Evolutionary conservation across 306 rosid species (phyloP).

Genomic region (Vigna hirtella): DNA sequence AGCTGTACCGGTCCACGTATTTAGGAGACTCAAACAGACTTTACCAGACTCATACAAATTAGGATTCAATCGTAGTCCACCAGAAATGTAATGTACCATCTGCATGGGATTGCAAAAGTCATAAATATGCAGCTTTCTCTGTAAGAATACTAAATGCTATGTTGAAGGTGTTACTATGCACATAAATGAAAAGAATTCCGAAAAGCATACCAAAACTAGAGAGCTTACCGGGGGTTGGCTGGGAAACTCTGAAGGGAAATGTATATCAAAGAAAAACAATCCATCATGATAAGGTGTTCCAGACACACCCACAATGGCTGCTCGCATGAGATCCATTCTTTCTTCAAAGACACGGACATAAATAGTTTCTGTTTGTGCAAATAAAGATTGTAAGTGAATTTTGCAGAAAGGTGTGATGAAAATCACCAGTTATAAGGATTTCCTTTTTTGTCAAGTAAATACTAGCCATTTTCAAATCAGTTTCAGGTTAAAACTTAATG

Average conservation of each 20-base stretch:
- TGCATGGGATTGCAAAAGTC: slow-evolving; percentile 55
- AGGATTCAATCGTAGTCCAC: slow-evolving; percentile 89
- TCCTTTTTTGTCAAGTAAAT: slow-evolving; percentile 25
- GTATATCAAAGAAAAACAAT: slow-evolving; percentile 86
- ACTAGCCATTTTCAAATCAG: slow-evolving; percentile 22
- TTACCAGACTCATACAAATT: slow-evolving; percentile 95
- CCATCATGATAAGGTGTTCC: slow-evolving; percentile 99
- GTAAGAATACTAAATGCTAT: slow-evolving; percentile 28
- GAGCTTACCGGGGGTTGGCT: slow-evolving; percentile 87
- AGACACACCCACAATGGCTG: slow-evolving; percentile 88
- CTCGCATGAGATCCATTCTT: slow-evolving; percentile 91
- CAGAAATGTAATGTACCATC: slow-evolving; percentile 87
- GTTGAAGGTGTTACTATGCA: slow-evolving; percentile 32
- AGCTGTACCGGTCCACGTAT: slow-evolving; percentile 84
- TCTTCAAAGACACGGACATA: slow-evolving; percentile 85
- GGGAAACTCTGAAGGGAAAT: slow-evolving; percentile 88
- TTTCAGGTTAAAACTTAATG: slow-evolving; percentile 19
- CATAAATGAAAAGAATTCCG: slow-evolving; percentile 3
- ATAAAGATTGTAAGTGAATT: slow-evolving; percentile 27
- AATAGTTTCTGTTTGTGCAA: slow-evolving; percentile 68
- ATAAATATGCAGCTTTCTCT: slow-evolving; percentile 27
- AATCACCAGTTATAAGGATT: slow-evolving; percentile 1
- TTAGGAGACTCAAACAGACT: slow-evolving; percentile 92
- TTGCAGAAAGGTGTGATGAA: slow-evolving; percentile 9
- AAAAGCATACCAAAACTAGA: slow-evolving; percentile 30